phyloP scores from a whole-genome alignment of 805 yeast species.

The Teunomyces barrocoloradensis region DNA sequence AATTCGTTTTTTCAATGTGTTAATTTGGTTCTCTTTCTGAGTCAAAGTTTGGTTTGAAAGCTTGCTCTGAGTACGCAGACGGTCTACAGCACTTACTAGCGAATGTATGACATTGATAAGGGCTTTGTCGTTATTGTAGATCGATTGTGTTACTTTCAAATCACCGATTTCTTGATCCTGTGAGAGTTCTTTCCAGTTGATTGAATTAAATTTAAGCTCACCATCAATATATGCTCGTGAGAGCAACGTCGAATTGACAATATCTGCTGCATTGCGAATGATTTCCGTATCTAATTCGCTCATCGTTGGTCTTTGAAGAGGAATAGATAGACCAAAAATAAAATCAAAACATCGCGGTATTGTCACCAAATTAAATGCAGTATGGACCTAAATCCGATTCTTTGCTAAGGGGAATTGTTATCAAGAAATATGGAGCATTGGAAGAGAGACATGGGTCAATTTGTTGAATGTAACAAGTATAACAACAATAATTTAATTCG shows the following conservation, averaged over 20 bases:
- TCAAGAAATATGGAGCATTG: no score
- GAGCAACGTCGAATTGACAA: constrained; percentile 32
- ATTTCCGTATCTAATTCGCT: constrained; percentile 29
- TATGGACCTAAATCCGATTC: background rate
- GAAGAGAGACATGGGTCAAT: no score
- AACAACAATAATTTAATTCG: no score
- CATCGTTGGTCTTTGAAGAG: constrained; percentile 1
- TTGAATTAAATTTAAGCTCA: constrained; percentile 30
- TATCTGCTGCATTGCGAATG: constrained; percentile 34
- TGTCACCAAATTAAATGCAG: background rate
- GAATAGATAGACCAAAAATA: background rate
- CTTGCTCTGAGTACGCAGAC: constrained; percentile 31
- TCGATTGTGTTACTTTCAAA: constrained; percentile 23
- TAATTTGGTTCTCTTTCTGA: constrained; percentile 29
- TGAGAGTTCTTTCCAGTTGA: constrained; percentile 33
- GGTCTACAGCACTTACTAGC: constrained; percentile 25
- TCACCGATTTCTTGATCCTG: constrained; percentile 22
- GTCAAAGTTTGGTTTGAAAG: constrained; percentile 26
- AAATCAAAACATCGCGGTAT: constrained; percentile 1
- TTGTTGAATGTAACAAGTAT: no score
- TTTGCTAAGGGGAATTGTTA: no score
- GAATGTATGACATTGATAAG: constrained; percentile 37
- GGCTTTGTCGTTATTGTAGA: constrained; percentile 34
- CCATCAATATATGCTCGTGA: constrained; percentile 35
- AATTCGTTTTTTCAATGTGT: constrained; percentile 20